Evolutionary conservation across 371 early-diverging fungal species (phyloP), one percentile per base, ranked within the genome.

Genomic region (Saksenaea oblongispora): DNA sequence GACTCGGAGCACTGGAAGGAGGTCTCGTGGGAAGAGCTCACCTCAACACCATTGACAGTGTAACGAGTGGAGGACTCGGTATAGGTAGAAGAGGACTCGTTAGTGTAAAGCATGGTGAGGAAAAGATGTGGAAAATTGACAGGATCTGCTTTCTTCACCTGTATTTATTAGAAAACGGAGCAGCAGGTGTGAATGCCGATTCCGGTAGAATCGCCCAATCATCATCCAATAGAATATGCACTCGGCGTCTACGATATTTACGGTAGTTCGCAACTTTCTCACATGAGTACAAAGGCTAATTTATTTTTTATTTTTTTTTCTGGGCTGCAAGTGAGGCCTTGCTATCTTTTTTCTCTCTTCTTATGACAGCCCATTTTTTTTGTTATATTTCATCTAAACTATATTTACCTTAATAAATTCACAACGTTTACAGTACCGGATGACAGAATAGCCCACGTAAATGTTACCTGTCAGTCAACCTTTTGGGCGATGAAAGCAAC

Each of bases 1-100:
- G 59, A 53, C 51, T 47, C 51, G 22, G 51, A 47, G 51, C 51
- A 47, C 24, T 47, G 51, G 51, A 47, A 47, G 11, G 51, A 47
- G 24, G 51, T 47, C 51, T 47, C 22, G 51, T 47, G 51, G 22
- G 51, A 22, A 22, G 51, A 47, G 51, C 51, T 47, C 10, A 47
- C 51, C 24, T 47, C 51, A 17, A 47, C 51, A 47, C 51, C 51
- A 11, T 47, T 47, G 51, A 47, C 51, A 18, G 51, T 24, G 51
- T 47, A 47, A 22, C 18, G 10, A 22, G 51, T 47, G 24, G n/a
- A 8, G 10, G 51, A 47, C 24, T 47, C 51, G 22, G 51, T 47
- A 22, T 47, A 47, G 51, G 51, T 47, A 47, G 51, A 47, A 22
- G 51, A 47, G 11, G 51, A 47, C 24, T 47, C 51, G n/a, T 22